Conservation (phyloP, 768 basidiomycete species). For the Mycena leptocephala region DNA sequence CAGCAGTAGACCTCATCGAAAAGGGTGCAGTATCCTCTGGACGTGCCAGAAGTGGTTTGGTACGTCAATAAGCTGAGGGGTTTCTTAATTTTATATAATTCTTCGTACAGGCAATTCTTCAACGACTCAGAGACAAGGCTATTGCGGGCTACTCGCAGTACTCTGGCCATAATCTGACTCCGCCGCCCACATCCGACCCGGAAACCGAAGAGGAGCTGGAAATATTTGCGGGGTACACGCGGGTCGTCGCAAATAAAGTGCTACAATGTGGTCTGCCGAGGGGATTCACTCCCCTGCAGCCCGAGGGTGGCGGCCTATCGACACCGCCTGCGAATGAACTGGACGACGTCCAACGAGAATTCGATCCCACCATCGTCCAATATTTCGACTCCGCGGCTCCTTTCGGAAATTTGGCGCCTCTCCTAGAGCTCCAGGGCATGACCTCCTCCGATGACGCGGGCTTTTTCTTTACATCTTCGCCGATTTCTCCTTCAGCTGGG, state of each 20-base stretch:
- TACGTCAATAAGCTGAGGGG: constrained; percentile 20
- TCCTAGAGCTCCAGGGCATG: constrained; percentile 2
- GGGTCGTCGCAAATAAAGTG: constrained; percentile 34
- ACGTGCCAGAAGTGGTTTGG: constrained; percentile 59
- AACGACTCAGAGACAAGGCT: constrained; percentile 35
- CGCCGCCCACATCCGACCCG: constrained; percentile 21
- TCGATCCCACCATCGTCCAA: constrained; percentile 30
- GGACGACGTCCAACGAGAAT: not conserved
- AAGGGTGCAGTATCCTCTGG: constrained; percentile 54
- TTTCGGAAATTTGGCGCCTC: not conserved
- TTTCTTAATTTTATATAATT: not conserved
- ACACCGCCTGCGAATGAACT: not conserved
- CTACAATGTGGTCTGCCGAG: not conserved
- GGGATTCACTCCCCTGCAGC: not conserved
- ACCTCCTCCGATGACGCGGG: constrained; percentile 15
- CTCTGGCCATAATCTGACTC: constrained; percentile 24
- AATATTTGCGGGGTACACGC: constrained; percentile 37
- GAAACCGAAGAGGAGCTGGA: constrained; percentile 23
- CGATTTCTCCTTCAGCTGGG: constrained; percentile 2
- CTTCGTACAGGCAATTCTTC: constrained; percentile 29
- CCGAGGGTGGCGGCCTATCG: not conserved
- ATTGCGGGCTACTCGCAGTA: constrained; percentile 29
- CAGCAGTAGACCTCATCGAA: constrained; percentile 60
- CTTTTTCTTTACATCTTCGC: constrained; percentile 25
- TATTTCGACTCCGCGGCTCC: constrained; percentile 22